Percentiles rank a stretch among this genome's conserved stretches.
Conservation (phyloP, 306 rosid genomes). For the Begonia masoniana region DNA sequence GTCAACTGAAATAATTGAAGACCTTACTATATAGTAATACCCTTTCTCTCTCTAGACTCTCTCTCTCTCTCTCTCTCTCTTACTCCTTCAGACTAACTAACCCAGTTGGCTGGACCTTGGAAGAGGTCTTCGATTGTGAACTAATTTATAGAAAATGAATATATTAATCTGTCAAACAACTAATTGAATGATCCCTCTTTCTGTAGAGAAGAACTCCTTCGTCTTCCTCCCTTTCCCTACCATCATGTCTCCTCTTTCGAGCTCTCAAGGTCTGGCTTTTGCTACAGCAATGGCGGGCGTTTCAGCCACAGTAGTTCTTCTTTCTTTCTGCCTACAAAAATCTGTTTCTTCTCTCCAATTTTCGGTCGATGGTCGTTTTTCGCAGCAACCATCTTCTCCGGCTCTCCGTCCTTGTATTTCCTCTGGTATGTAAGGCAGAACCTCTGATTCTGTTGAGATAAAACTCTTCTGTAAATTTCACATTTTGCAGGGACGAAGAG, state of each 20-base stretch:
- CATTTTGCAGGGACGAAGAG: conserved; percentile 21
- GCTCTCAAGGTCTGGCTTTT: conserved; percentile 68
- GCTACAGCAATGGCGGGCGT: conserved; percentile 99
- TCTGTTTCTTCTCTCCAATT: conserved; percentile 26
- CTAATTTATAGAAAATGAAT: no score
- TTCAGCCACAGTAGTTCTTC: conserved; percentile 87
- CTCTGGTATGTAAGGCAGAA: conserved; percentile 35
- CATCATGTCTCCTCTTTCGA: conserved; percentile 44
- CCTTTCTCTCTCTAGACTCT: no score
- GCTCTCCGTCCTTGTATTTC: conserved; percentile 71
- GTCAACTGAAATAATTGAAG: no score
- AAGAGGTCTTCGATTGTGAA: no score
- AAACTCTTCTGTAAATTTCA: not conserved
- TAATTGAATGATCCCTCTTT: no score
- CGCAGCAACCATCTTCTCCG: conserved; percentile 21
- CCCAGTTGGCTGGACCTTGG: no score
- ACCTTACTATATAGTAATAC: no score
- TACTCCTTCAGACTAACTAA: no score
- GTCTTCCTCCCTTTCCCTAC: not conserved
- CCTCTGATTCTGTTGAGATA: not conserved
- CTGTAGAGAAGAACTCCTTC: no score
- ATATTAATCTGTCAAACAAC: no score
- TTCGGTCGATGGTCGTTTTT: conserved; percentile 11
- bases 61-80: no score
- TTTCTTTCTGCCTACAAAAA: conserved; percentile 66